Percentiles rank a stretch among this genome's conserved stretches.
phyloP scores from a whole-genome alignment of 441 rosid species.

The Erysimum cheiri region DNA sequence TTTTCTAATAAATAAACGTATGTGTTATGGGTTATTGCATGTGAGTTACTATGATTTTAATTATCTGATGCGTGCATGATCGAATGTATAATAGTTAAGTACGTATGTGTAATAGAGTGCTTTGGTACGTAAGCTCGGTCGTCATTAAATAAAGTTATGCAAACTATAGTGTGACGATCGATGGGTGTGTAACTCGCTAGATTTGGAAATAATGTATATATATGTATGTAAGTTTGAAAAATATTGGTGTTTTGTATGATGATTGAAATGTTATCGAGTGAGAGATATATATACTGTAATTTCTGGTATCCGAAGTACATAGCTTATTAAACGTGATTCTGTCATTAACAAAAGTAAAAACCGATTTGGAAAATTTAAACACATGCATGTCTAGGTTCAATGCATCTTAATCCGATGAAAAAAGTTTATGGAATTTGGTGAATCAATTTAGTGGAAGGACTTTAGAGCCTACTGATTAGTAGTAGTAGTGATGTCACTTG shows the following conservation, averaged over 20 bases:
- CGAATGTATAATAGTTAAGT: constrained; percentile 29
- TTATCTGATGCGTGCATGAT: constrained; percentile 21
- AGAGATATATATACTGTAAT: background rate
- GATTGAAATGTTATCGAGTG: background rate
- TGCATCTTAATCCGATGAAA: constrained; percentile 32
- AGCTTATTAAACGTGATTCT: background rate
- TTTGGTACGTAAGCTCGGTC: constrained; percentile 33
- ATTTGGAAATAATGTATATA: constrained; percentile 16
- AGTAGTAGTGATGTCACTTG: constrained; percentile 21
- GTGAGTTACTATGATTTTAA: background rate
- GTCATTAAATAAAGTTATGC: constrained; percentile 40
- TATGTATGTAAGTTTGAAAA: constrained; percentile 3
- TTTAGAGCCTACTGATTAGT: constrained; percentile 15
- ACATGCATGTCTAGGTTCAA: constrained; percentile 41
- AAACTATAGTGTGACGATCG: constrained; percentile 26
- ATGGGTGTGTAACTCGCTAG: constrained; percentile 21
- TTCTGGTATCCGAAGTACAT: background rate
- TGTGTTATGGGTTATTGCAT: constrained; percentile 25
- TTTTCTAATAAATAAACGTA: background rate
- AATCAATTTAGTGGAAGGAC: constrained; percentile 35
- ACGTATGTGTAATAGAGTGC: constrained; percentile 23
- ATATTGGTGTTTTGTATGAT: constrained; percentile 23
- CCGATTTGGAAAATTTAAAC: background rate
- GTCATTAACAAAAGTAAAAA: background rate
- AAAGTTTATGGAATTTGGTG: background rate